phyloP scores from a whole-genome alignment of 2,329 filamentous ascomycete species.

The Cordyceps militaris region DNA sequence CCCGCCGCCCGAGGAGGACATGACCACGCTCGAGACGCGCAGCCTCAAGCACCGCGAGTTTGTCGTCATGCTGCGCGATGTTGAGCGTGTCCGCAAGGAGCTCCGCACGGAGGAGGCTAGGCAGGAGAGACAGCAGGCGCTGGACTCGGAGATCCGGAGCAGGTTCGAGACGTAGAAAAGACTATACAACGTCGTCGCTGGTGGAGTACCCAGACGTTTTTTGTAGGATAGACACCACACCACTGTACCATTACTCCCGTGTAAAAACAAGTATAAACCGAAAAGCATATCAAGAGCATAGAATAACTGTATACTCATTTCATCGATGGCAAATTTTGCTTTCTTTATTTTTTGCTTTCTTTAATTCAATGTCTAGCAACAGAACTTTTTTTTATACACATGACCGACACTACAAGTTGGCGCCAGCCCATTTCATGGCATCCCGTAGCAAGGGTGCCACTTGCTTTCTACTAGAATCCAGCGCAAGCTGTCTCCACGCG shows the following conservation, averaged over 20 bases:
- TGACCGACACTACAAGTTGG: conserved; percentile 12
- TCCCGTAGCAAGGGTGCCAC: conserved; percentile 60
- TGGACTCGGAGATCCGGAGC: conserved; percentile 5
- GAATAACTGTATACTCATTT: not conserved
- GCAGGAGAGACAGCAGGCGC: conserved; percentile 2
- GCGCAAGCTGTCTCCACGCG: conserved; percentile 60
- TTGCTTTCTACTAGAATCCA: conserved; percentile 60
- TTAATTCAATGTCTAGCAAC: not conserved
- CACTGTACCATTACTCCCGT: conserved; percentile 3
- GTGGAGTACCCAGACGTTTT: not conserved
- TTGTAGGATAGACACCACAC: not conserved
- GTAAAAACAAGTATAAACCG: conserved; percentile 1
- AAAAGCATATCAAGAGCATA: conserved; percentile 1
- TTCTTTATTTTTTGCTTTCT: too few relatives aligned
- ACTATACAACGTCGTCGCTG: too few relatives aligned
- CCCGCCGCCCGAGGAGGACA: conserved; percentile 10
- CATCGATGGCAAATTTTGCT: not conserved
- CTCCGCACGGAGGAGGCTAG: conserved; percentile 1
- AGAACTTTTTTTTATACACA: not conserved
- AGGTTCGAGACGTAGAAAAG: conserved; percentile 4
- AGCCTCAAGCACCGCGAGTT: conserved; percentile 27
- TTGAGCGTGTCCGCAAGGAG: conserved; percentile 20
- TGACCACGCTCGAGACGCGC: conserved; percentile 16
- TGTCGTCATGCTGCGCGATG: conserved; percentile 25
- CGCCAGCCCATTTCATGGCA: conserved; percentile 32